Percentiles rank a stretch among this genome's conserved stretches.
phyloP scores from a whole-genome alignment of 2,329 filamentous ascomycete genomes.

The Pseudogymnoascus sp. region DNA sequence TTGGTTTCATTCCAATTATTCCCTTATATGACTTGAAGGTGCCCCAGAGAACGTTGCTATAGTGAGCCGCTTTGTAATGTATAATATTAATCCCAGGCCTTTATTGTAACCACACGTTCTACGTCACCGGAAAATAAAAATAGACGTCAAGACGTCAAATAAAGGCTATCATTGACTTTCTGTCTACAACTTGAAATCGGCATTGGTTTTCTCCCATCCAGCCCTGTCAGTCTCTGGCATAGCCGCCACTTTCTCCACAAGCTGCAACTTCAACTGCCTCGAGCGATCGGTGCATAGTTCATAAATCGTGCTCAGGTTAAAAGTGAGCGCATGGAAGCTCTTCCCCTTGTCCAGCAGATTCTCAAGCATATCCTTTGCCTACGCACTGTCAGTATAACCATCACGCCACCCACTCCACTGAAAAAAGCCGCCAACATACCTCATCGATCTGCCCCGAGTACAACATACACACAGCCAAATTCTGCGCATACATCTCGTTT shows the following conservation, averaged over 20 bases:
- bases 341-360: slow-evolving; percentile 54
- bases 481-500: slow-evolving; percentile 71
- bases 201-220: slow-evolving; percentile 66
- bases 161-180: neutral
- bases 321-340: slow-evolving; percentile 72
- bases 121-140: too few relatives aligned
- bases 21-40: too few relatives aligned
- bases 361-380: slow-evolving; percentile 64
- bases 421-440: slow-evolving; percentile 37
- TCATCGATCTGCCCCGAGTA: slow-evolving; percentile 73
- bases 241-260: slow-evolving; percentile 64
- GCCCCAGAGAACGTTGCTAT: too few relatives aligned
- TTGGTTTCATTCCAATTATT: too few relatives aligned
- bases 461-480: slow-evolving; percentile 74
- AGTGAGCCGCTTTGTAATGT: neutral
- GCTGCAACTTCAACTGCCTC: slow-evolving; percentile 58
- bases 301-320: slow-evolving; percentile 87
- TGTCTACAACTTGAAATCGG: slow-evolving; percentile 66
- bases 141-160: too few relatives aligned
- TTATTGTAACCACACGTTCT: too few relatives aligned
- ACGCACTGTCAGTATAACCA: slow-evolving; percentile 22
- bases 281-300: slow-evolving; percentile 81
- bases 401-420: neutral
- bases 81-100: neutral
- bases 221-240: slow-evolving; percentile 45